phyloP scores from a whole-genome alignment of 2,329 filamentous ascomycete species.

The Esteya vermicola region DNA sequence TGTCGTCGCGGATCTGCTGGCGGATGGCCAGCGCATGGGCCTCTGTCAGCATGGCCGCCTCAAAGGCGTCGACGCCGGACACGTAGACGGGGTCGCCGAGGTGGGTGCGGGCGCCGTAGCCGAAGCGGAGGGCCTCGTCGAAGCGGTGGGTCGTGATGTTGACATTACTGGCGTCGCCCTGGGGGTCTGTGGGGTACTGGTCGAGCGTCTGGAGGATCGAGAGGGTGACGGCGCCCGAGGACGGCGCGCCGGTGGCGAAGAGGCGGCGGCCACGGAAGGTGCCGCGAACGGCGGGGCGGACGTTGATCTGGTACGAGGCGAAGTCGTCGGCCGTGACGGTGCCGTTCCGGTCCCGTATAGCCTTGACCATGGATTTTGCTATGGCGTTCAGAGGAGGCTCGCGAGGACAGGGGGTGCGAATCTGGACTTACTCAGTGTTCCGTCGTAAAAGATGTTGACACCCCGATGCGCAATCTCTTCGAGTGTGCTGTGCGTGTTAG shows the following conservation, averaged over 20 bases:
- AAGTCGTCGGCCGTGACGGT: slow-evolving; percentile 76
- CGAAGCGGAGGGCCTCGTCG: slow-evolving; percentile 81
- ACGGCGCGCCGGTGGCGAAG: slow-evolving; percentile 56
- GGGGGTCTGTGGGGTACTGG: slow-evolving; percentile 38
- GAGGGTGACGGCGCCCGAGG: slow-evolving; percentile 62
- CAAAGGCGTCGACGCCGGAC: slow-evolving; percentile 43
- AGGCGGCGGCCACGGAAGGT: slow-evolving; percentile 59
- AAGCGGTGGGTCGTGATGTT: slow-evolving; percentile 70
- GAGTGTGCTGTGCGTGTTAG: slow-evolving; percentile 36
- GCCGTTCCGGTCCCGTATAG: slow-evolving; percentile 57
- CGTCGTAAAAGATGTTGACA: slow-evolving; percentile 20
- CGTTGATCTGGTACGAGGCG: slow-evolving; percentile 52
- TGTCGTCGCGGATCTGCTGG: slow-evolving; percentile 53
- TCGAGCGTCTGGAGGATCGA: slow-evolving; percentile 72
- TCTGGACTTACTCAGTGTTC: slow-evolving; percentile 19
- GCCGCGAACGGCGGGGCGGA: slow-evolving; percentile 45
- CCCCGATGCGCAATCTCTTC: slow-evolving; percentile 63
- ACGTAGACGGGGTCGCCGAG: slow-evolving; percentile 76
- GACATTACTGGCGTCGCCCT: slow-evolving; percentile 18
- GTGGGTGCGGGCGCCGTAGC: slow-evolving; percentile 63
- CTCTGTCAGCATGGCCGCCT: slow-evolving; percentile 52
- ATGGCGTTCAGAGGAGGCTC: slow-evolving; percentile 6
- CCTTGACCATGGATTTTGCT: slow-evolving; percentile 60
- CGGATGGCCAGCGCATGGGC: slow-evolving; percentile 45
- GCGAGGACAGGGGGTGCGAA: slow-evolving; percentile 3